Evolutionary conservation across 2,329 filamentous ascomycete species (phyloP).

Genomic region (Aspergillus eucalypticola): DNA sequence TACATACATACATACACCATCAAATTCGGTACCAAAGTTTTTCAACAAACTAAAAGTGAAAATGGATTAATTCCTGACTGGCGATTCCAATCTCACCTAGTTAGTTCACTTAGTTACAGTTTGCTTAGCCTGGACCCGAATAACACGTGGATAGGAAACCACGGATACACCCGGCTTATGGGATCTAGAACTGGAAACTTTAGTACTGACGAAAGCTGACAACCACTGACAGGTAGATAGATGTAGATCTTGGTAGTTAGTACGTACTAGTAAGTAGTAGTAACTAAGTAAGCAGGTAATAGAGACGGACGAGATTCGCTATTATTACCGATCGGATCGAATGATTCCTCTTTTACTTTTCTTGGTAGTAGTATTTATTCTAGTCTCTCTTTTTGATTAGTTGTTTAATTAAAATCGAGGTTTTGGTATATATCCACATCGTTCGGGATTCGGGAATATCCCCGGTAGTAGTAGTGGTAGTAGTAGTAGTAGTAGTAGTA

Average conservation of each 20-base stretch:
- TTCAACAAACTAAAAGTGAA: neutral
- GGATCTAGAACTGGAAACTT: neutral
- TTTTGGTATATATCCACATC: neutral
- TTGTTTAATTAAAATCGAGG: neutral
- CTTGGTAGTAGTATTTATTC: neutral
- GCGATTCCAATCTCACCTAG: neutral
- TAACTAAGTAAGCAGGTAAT: neutral
- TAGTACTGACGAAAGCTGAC: neutral
- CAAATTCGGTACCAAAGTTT: too few species aligned
- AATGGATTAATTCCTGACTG: too few species aligned
- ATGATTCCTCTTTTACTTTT: neutral
- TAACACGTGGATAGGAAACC: neutral
- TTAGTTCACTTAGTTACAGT: neutral
- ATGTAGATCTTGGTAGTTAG: neutral
- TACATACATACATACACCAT: too few species aligned
- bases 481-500: too few species aligned
- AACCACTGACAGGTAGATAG: neutral
- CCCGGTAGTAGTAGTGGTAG: too few species aligned
- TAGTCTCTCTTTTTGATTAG: neutral
- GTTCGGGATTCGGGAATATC: neutral
- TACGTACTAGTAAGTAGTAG: neutral
- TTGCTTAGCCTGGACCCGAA: neutral
- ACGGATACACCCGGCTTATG: slow-evolving; percentile 3
- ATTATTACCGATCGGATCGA: neutral
- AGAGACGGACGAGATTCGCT: neutral